Evolutionary conservation across 2,329 filamentous ascomycete genomes (phyloP), one percentile per base, ranked within the genome.

Genomic region (Thermochaetoides dissita): DNA sequence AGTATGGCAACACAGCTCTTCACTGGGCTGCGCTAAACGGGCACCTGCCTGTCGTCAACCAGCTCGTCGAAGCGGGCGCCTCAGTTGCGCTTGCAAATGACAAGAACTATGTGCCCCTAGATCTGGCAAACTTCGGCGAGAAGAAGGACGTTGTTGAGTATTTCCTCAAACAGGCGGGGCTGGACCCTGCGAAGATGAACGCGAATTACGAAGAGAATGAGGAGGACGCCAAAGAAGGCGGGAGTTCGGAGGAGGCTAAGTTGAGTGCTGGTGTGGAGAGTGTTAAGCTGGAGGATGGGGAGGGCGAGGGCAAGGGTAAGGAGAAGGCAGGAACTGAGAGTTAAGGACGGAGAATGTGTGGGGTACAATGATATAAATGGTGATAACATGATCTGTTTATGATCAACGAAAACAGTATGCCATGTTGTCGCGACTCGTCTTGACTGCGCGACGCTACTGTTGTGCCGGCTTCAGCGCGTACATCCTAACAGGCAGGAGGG

Each of bases 1-100:
- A 77, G 47, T 81, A 83, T 37, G 88, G 87, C 36, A 96, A 95
- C 65, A 95, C 89, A 1, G 76, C 86, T 0, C 68, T 98, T 44
- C 91, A 98, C 64, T 96, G 88, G 88, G 89, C 89, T 0, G 84
- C 86, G 0, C 66, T 95, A 42, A 91, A 93, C 42, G 88, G 88
- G 1, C 88, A 95, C 55, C 66, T 96, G 3, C 74, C 80, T 6
- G 75, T 79, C 3, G 85, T 94, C 6, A 84, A 88, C 65, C 63
- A 78, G 1, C 71, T 98, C 9, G 69, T 94, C 2, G 76, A 79
- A 36, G 68, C 76, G 3, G 87, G 86, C 2, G 87, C 87, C 1
- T 81, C 86, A 45, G 79, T 87, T 5, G 78, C 78, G 8, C 65
- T 86, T 30, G 79, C 79, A 55, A 96, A 96, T 58, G 76, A 80